phyloP scores from a whole-genome alignment of 306 rosid genomes.

The Lathyrus oleraceus region DNA sequence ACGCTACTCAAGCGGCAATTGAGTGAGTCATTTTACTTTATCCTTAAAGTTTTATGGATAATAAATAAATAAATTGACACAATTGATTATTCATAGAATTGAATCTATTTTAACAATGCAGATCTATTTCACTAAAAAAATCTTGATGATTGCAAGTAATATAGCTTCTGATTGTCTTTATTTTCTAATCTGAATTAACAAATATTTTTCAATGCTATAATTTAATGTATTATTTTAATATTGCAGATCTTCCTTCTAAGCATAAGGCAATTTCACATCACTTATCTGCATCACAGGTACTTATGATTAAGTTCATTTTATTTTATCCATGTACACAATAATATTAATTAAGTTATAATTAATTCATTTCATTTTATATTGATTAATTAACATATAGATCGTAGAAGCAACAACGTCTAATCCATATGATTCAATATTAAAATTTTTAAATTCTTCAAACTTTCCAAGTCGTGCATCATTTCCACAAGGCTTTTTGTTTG shows the following conservation, averaged over 20 bases:
- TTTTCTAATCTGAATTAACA: neutral
- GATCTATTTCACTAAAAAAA: too few species aligned
- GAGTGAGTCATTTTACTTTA: neutral
- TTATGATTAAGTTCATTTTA: neutral
- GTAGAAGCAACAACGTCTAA: neutral
- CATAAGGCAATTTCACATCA: neutral
- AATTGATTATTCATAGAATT: neutral
- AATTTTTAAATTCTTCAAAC: too few species aligned
- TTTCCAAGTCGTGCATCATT: too few species aligned
- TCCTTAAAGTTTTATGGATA: neutral
- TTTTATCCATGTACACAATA: neutral
- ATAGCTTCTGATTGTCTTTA: neutral
- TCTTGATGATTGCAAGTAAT: neutral
- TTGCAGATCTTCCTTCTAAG: neutral
- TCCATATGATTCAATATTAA: neutral
- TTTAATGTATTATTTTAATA: neutral
- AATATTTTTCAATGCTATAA: neutral
- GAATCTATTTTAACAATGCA: neutral
- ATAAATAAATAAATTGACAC: neutral
- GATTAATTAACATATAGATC: neutral
- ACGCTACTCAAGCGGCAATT: slow-evolving; percentile 3
- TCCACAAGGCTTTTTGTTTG: too few species aligned
- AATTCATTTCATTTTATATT: neutral
- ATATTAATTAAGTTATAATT: neutral
- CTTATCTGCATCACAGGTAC: neutral